Evolutionary conservation across 805 yeast genomes (phyloP).

Genomic region (Nakazawaea molendinolei): DNA sequence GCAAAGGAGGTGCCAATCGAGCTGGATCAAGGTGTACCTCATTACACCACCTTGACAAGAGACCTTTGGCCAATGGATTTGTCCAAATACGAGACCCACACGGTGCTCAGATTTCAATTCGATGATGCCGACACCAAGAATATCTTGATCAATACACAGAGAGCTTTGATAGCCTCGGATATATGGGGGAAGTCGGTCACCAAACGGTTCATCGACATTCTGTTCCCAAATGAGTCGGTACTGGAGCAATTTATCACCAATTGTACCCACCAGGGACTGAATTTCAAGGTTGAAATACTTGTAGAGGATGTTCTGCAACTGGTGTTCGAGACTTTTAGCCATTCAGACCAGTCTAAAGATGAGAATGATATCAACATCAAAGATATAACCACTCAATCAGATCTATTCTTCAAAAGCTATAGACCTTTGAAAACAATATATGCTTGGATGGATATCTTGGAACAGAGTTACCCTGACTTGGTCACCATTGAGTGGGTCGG

Average conservation of each 20-base stretch:
- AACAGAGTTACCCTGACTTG: conserved; percentile 55
- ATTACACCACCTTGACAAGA: conserved; percentile 24
- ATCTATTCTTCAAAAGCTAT: conserved; percentile 64
- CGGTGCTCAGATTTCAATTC: conserved; percentile 38
- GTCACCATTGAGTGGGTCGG: conserved; percentile 67
- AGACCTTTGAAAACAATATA: conserved; percentile 63
- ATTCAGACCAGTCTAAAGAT: no score
- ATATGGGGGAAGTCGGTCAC: conserved; percentile 44
- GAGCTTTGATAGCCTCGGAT: conserved; percentile 18
- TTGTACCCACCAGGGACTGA: not conserved
- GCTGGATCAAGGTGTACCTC: no score
- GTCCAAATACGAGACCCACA: conserved; percentile 31
- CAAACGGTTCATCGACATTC: conserved; percentile 42
- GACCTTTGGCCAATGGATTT: conserved; percentile 34
- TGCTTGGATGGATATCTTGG: conserved; percentile 61
- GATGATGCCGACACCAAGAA: conserved; percentile 15
- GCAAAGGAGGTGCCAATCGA: no score
- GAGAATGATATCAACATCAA: conserved; percentile 10
- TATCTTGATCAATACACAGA: conserved; percentile 14
- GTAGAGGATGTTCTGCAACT: conserved; percentile 53
- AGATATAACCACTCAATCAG: conserved; percentile 20
- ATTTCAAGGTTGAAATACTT: conserved; percentile 31
- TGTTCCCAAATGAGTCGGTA: conserved; percentile 20
- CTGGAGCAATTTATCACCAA: conserved; percentile 15
- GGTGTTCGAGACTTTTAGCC: conserved; percentile 47